Evolutionary conservation across 768 basidiomycete species (phyloP).

Genomic region (Suillus americanus): DNA sequence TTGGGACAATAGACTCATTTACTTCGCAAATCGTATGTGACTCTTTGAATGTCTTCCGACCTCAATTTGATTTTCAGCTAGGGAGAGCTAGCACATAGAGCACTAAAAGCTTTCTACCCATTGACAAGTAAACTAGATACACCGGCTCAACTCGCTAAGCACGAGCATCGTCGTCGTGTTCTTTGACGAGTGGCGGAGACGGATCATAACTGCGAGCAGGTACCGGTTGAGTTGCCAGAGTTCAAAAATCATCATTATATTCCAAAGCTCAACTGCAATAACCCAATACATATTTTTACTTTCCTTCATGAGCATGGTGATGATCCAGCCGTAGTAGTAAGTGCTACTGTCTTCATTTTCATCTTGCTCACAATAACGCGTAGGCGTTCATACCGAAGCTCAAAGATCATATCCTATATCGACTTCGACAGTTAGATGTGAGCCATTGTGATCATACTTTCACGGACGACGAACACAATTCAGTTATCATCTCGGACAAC

Average conservation of each 20-base stretch:
- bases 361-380: background rate
- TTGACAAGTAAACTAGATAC: background rate
- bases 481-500: background rate
- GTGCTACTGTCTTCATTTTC: background rate
- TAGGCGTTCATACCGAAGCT: background rate
- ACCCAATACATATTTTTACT: background rate
- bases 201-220: background rate
- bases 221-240: background rate
- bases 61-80: background rate
- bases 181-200: background rate
- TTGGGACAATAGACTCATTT: constrained; percentile 24
- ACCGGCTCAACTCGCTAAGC: background rate
- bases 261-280: background rate
- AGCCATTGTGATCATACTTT: background rate
- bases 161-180: background rate
- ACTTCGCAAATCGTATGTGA: constrained; percentile 20
- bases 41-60: background rate
- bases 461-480: background rate
- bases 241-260: background rate
- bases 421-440: background rate
- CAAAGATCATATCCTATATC: background rate
- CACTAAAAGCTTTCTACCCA: background rate
- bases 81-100: background rate
- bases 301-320: background rate
- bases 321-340: background rate